Evolutionary conservation across 2,329 filamentous ascomycete genomes (phyloP).

Genomic region (Colletotrichum graminicola): DNA sequence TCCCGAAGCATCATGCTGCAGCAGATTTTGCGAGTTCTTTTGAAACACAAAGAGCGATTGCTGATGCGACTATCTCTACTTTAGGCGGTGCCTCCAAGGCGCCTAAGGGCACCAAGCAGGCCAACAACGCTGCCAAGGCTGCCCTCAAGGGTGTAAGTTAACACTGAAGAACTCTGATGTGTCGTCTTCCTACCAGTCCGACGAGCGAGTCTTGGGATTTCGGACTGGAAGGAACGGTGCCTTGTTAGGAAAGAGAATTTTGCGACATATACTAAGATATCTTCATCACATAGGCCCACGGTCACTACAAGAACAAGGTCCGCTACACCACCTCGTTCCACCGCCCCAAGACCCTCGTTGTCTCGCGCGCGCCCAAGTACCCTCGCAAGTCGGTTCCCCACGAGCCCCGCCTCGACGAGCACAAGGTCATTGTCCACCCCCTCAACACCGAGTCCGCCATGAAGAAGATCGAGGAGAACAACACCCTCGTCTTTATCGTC

Average conservation of each 20-base stretch:
- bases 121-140: constrained; percentile 94
- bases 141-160: constrained; percentile 92
- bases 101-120: constrained; percentile 82
- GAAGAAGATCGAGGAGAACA: constrained; percentile 99
- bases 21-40: constrained; percentile 82
- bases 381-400: constrained; percentile 94
- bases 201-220: neutral
- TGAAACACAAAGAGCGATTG: constrained; percentile 71
- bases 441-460: constrained; percentile 99
- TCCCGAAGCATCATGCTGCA: constrained; percentile 71
- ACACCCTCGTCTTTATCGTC: constrained; percentile 98
- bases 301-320: constrained; percentile 92
- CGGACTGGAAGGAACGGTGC: neutral
- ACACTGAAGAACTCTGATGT: constrained; percentile 11
- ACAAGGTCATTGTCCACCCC: constrained; percentile 97
- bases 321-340: constrained; percentile 95
- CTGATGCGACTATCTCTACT: constrained; percentile 69
- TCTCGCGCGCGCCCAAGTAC: constrained; percentile 94
- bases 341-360: constrained; percentile 94
- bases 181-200: neutral
- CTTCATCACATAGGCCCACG: constrained; percentile 57
- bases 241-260: neutral
- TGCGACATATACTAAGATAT: constrained; percentile 34
- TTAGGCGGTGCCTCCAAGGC: constrained; percentile 67
- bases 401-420: constrained; percentile 91